Evolutionary conservation across 225 moss, liverwort and hornwort genomes (phyloP).

Genomic region (Rhytidiadelphus loreus): DNA sequence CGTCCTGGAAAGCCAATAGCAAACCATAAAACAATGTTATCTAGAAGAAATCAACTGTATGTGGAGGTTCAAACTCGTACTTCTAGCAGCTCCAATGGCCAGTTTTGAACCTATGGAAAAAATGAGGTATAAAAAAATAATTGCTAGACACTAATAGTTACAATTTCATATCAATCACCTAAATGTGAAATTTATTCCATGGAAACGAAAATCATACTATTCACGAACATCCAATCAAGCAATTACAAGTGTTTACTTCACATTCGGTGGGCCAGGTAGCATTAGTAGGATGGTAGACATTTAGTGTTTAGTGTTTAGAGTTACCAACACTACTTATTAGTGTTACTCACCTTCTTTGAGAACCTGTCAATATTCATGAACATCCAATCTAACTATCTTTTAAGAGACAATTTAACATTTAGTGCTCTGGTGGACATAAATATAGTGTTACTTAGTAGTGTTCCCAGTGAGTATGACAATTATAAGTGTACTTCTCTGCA

Average conservation of each 20-base stretch:
- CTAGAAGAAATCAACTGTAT: not conserved
- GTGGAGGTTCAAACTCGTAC: not conserved
- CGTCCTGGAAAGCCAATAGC: conserved; percentile 41
- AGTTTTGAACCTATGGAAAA: not conserved
- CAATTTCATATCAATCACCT: not conserved
- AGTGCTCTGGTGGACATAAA: not conserved
- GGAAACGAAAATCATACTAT: not conserved
- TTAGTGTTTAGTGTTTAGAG: not conserved
- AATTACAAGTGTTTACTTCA: not conserved
- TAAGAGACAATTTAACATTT: not conserved
- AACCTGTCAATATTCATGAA: not conserved
- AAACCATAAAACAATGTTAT: not conserved
- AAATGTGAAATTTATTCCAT: not conserved
- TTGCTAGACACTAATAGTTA: not conserved
- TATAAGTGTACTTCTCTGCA: not conserved
- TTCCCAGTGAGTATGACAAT: not conserved
- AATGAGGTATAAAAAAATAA: not conserved
- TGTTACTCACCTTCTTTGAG: no score
- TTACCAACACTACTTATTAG: not conserved
- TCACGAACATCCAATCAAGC: not conserved
- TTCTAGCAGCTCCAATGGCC: not conserved
- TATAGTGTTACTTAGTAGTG: not conserved
- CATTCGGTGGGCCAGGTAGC: not conserved
- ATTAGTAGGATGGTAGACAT: not conserved
- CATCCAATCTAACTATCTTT: not conserved